Percentiles rank a stretch among this genome's conserved stretches.
phyloP scores from a whole-genome alignment of 169 alveolate genomes.

The Theileria sp. region DNA sequence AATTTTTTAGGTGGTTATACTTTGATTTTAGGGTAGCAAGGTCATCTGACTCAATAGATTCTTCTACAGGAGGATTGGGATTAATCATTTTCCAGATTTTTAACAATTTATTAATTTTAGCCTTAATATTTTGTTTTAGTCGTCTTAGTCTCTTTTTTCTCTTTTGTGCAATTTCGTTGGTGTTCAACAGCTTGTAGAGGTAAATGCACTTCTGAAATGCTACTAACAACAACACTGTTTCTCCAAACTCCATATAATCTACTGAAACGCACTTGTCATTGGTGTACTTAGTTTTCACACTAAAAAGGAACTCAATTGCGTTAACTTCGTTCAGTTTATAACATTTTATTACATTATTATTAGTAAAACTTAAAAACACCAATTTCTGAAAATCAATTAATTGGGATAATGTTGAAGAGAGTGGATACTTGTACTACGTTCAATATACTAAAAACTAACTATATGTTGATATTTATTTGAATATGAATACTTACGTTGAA shows the following conservation, averaged over 20 bases:
- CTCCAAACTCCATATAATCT: conserved; percentile 24
- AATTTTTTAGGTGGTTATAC: neutral
- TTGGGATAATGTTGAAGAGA: neutral
- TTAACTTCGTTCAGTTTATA: neutral
- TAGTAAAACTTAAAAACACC: neutral
- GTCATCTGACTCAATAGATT: conserved; percentile 9
- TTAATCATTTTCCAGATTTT: conserved; percentile 39
- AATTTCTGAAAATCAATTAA: conserved; percentile 15
- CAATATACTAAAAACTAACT: neutral
- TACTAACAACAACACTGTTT: conserved; percentile 28
- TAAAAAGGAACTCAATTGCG: neutral
- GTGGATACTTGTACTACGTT: neutral
- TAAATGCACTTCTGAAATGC: conserved; percentile 16
- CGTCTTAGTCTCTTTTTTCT: conserved; percentile 46
- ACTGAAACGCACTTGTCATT: conserved; percentile 17
- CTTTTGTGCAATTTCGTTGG: conserved; percentile 35
- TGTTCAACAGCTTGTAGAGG: conserved; percentile 30
- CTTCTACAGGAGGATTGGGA: conserved; percentile 4
- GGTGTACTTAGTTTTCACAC: conserved; percentile 5
- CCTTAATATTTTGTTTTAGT: conserved; percentile 37
- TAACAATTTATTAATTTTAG: conserved; percentile 39
- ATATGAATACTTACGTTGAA: conserved; percentile 56
- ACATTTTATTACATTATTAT: neutral
- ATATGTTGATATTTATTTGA: too few relatives aligned
- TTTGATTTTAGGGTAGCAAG: conserved; percentile 8